phyloP scores from a whole-genome alignment of 2,329 filamentous ascomycete species.

The Botrytis squamosa region DNA sequence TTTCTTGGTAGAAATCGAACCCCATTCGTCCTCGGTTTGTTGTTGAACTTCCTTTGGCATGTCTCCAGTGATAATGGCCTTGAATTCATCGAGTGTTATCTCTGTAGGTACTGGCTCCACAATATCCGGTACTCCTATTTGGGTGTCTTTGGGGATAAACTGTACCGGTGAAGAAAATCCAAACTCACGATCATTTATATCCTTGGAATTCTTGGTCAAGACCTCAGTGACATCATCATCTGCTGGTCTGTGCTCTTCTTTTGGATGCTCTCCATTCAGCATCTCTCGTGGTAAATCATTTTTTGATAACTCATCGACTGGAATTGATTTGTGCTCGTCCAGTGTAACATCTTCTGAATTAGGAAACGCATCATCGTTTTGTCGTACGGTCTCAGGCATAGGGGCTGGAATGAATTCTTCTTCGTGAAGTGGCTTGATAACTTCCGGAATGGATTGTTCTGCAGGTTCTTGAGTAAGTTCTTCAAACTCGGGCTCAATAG shows the following conservation, averaged over 20 bases:
- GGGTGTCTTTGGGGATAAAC: conserved; percentile 14
- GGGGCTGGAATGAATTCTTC: neutral
- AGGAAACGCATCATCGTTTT: neutral
- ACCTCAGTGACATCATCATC: conserved; percentile 26
- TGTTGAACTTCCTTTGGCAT: conserved; percentile 20
- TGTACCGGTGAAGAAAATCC: conserved; percentile 27
- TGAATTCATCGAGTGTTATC: conserved; percentile 16
- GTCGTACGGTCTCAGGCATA: conserved; percentile 1
- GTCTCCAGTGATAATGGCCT: conserved; percentile 15
- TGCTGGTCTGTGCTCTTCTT: conserved; percentile 18
- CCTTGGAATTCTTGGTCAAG: conserved; percentile 27
- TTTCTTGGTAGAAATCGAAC: conserved; percentile 25
- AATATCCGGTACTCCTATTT: conserved; percentile 17
- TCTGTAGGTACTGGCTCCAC: conserved; percentile 18
- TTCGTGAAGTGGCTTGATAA: neutral
- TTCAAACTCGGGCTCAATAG: neutral
- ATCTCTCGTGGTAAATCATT: neutral
- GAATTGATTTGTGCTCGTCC: neutral
- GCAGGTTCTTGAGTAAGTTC: neutral
- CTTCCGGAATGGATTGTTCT: neutral
- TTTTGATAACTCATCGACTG: conserved; percentile 5
- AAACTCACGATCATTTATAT: conserved; percentile 30
- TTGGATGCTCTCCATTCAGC: conserved; percentile 14
- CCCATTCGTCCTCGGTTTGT: conserved; percentile 24
- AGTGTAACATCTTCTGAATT: neutral